A percentile compares a stretch with the other conserved stretches of the same genome.
Evolutionary conservation across 2,329 filamentous ascomycete genomes (phyloP).

Genomic region (Venturia asperata): DNA sequence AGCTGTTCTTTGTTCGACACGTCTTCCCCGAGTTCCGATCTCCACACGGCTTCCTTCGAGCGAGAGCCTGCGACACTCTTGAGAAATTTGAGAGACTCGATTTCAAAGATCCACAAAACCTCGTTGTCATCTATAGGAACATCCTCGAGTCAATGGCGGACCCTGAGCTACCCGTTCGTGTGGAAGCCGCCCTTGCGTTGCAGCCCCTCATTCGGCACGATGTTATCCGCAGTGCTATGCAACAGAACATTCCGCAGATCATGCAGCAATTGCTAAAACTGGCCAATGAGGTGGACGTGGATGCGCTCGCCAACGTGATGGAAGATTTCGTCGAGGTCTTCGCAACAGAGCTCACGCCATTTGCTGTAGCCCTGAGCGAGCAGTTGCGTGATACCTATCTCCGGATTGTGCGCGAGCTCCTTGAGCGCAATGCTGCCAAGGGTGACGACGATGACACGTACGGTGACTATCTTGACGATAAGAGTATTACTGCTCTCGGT

Average conservation of each 20-base stretch:
- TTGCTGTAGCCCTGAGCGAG: slow-evolving; percentile 91
- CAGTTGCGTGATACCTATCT: slow-evolving; percentile 95
- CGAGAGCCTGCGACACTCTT: slow-evolving; percentile 90
- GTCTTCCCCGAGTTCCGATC: slow-evolving; percentile 98
- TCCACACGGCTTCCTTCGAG: slow-evolving; percentile 82
- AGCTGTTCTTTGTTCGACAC: slow-evolving; percentile 97
- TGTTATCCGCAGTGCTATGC: slow-evolving; percentile 89
- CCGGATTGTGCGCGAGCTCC: slow-evolving; percentile 80
- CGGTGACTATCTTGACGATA: slow-evolving; percentile 91
- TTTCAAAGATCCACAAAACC: slow-evolving; percentile 93
- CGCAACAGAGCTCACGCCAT: slow-evolving; percentile 91
- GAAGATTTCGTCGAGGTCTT: slow-evolving; percentile 99
- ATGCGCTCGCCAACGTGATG: slow-evolving; percentile 97
- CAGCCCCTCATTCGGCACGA: slow-evolving; percentile 96
- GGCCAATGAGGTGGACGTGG: slow-evolving; percentile 95
- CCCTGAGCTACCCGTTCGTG: slow-evolving; percentile 82
- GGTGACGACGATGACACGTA: slow-evolving; percentile 70
- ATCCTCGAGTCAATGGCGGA: slow-evolving; percentile 97
- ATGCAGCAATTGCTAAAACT: slow-evolving; percentile 98
- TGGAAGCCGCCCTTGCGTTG: slow-evolving; percentile 86
- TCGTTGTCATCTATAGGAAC: slow-evolving; percentile 92
- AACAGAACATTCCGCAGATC: slow-evolving; percentile 94
- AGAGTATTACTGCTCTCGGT: slow-evolving; percentile 94
- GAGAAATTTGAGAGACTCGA: slow-evolving; percentile 92
- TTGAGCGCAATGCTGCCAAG: slow-evolving; percentile 74